Evolutionary conservation across 106 monocot species (phyloP), one percentile per base, ranked within the genome.

Genomic region (Acorus calamus): DNA sequence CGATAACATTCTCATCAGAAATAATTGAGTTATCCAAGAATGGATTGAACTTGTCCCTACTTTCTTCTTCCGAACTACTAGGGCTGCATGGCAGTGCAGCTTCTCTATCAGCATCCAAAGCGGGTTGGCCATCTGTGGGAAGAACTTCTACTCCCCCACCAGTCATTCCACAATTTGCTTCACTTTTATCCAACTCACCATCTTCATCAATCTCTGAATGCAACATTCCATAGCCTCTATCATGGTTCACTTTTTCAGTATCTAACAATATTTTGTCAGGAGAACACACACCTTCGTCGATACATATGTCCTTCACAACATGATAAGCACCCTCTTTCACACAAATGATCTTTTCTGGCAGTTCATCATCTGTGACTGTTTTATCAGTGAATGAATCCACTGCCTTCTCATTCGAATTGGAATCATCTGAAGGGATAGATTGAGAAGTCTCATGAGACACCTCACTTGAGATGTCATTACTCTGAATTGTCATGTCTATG

Each of bases 281-380:
- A 11, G 53, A 52, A 14, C 57, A 63, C 52, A 58, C 57, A 4
- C 68, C 71, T 72, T 93, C 80, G 62, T 88, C 88, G 56, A 88
- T 60, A 42, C 80, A 85, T 44, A 88, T 82, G 42, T 93, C 85
- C 71, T 93, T 86, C 13, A 88, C 55, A 63, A 65, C 52, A 55
- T 80, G 69, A 62, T 50, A 61, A 14, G 71, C 9, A 61, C 67
- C 14, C 63, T 77, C 67, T 53, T 73, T 60, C 42, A 53, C 68
- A 55, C 72, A 80, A 8, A 64, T 49, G n/a, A 69, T 66, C 64
- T 59, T 77, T 49, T 82, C 68, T 49, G 85, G 64, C 4, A 13
- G 52, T 64, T 78, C 67, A 59, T 76, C 56, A 44, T 84, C 79
- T 53, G 73, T 63, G 49, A 79, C 65, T 60, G 60, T 60, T 54